Base-by-base conservation (phyloP, 768 basidiomycete genomes). In the Mycena metata region DNA sequence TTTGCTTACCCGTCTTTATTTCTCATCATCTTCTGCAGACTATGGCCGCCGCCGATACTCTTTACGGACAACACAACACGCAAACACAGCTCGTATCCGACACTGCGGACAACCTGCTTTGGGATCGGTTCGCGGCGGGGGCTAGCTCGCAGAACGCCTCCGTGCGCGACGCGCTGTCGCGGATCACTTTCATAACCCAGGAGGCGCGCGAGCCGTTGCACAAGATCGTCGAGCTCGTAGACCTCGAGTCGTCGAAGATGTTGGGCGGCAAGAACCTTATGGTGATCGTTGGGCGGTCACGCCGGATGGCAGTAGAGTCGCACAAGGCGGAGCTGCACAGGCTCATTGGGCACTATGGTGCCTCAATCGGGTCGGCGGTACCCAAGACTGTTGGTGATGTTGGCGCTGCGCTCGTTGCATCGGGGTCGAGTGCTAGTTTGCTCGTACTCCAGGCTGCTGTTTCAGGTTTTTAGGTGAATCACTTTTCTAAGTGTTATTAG, bases 41-140 rank as follows among this genome's bases (percentile, higher is more conserved):
- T 3, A 70, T 83, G 11, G 82, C 81, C 8, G 85, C 87, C 50
- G 83, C 87, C 2, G 93, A 95, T 69, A 96, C 95, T 0, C 78
- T 93, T 0, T 96, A 96, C 67, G 91, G 87, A 0, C 80, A 86
- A 30, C 79, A 83, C 7, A 89, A 82, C 64, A 92, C 93, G 7
- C 84, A 91, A 73, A 89, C 85, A 13, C 85, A 86, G 8, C 79
- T 98, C 15, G 88, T 86, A 4, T 96, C 94, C 0, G 89, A 92
- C 23, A 92, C 93, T 1, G 95, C 95, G 1, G 96, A 98, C 77
- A 89, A 90, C 73, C 71, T 96, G 30, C 73, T 88, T 23, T 96
- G 96, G 95, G 82, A 85, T 1, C 86, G 85, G 46, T 93, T 89
- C 72, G 83, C 90, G 2, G 75, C 77, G 8, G 70, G 79, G 0